Percentiles rank a stretch among this genome's conserved stretches.
Evolutionary conservation across 1,139 yeast species (phyloP).

Genomic region (Geotrichum siamense): DNA sequence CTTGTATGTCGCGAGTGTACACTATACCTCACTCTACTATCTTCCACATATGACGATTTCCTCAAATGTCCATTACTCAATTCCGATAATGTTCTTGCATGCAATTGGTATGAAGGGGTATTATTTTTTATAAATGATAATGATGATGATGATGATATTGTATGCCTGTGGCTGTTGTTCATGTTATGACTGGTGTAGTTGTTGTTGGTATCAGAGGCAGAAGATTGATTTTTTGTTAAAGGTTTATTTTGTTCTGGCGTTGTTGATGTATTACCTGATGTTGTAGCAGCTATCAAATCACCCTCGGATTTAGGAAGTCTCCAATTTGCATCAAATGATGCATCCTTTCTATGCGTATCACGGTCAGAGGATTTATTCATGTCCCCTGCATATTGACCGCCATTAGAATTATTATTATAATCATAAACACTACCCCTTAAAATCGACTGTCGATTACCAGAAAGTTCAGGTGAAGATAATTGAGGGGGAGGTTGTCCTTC

Average conservation of each 20-base stretch:
- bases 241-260: slow-evolving; percentile 5
- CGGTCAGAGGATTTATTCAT: slow-evolving; percentile 3
- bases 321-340: slow-evolving; percentile 29
- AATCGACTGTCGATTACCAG: slow-evolving; percentile 16
- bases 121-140: neutral
- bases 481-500: slow-evolving; percentile 3
- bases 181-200: too few relatives aligned
- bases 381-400: neutral
- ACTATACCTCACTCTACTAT: slow-evolving; percentile 14
- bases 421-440: slow-evolving; percentile 7
- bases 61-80: slow-evolving; percentile 9
- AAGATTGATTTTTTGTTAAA: slow-evolving; percentile 1
- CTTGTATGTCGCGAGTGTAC: slow-evolving; percentile 15
- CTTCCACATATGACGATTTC: slow-evolving; percentile 17
- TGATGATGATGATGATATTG: too few relatives aligned
- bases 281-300: too few relatives aligned
- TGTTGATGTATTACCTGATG: too few relatives aligned
- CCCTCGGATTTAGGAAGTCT: slow-evolving; percentile 21
- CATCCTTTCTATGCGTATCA: slow-evolving; percentile 16
- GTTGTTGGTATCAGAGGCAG: too few relatives aligned
- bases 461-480: slow-evolving; percentile 14
- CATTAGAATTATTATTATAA: slow-evolving; percentile 4
- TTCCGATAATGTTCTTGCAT: too few relatives aligned
- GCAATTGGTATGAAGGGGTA: neutral
- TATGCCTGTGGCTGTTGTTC: too few relatives aligned